A percentile compares a stretch with the other conserved stretches of the same genome.
phyloP scores from a whole-genome alignment of 1,284 basidiomycete species.

The Fomitiporia mediterranea region DNA sequence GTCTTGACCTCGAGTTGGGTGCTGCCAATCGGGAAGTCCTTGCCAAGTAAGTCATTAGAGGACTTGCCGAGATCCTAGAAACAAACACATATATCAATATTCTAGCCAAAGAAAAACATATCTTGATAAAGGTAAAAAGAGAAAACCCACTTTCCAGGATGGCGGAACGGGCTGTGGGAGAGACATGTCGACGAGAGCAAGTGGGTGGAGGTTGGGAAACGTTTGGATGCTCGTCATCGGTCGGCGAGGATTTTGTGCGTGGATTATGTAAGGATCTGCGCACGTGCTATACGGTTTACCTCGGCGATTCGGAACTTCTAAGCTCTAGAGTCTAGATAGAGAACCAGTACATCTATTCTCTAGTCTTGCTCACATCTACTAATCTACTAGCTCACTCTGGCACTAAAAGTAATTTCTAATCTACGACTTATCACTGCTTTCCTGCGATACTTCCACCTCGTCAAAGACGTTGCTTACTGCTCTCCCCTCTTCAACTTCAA shows the following conservation, averaged over 20 bases:
- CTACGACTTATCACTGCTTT: slow-evolving; percentile 2
- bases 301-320: background rate
- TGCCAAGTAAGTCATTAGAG: slow-evolving; percentile 89
- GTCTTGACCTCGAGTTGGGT: slow-evolving; percentile 91
- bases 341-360: slow-evolving; percentile 18
- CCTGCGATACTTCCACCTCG: slow-evolving; percentile 3
- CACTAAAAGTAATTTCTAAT: slow-evolving; percentile 22
- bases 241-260: slow-evolving; percentile 8
- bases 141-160: slow-evolving; percentile 75
- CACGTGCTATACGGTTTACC: background rate
- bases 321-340: background rate
- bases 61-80: slow-evolving; percentile 92
- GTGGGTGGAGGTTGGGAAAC: slow-evolving; percentile 7
- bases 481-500: slow-evolving; percentile 15
- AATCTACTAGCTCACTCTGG: too few species aligned
- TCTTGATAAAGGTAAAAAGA: background rate
- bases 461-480: slow-evolving; percentile 18
- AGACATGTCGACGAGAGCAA: slow-evolving; percentile 49
- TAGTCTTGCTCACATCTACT: too few species aligned
- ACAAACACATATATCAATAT: background rate
- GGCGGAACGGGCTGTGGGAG: slow-evolving; percentile 87
- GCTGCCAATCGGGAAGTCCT: slow-evolving; percentile 88
- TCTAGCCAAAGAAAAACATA: background rate
- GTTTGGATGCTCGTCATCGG: slow-evolving; percentile 4
- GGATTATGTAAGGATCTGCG: background rate